Conservation (phyloP, 73 alveolate genomes). For the Blepharisma stoltei region DNA sequence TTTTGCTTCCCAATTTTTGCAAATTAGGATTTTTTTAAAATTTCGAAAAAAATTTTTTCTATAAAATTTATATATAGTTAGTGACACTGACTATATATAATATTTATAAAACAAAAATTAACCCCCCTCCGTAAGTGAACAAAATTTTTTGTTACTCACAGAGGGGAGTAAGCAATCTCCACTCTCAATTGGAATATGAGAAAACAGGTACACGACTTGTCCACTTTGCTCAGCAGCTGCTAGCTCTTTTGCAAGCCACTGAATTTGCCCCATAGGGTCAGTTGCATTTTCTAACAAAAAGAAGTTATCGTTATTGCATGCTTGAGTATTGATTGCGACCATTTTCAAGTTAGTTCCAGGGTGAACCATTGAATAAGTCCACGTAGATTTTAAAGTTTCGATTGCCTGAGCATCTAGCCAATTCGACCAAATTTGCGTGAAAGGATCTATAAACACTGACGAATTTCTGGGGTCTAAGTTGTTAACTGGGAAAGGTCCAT, state of each 20-base stretch:
- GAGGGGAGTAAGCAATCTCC: slow-evolving; percentile 58
- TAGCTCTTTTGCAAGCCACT: slow-evolving; percentile 69
- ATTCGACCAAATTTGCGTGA: not conserved
- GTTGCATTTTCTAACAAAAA: slow-evolving; percentile 66
- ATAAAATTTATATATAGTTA: too few relatives aligned
- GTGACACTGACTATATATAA: too few relatives aligned
- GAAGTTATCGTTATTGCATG: slow-evolving; percentile 69
- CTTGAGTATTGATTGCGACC: slow-evolving; percentile 64
- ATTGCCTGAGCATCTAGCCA: slow-evolving; percentile 32
- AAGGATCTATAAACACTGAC: not conserved
- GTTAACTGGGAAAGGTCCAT: slow-evolving; percentile 67
- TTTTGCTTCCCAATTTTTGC: too few relatives aligned
- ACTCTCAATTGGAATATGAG: slow-evolving; percentile 72
- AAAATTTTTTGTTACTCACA: too few relatives aligned
- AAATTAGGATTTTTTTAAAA: too few relatives aligned
- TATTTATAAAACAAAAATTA: too few relatives aligned
- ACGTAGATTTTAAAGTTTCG: slow-evolving; percentile 49
- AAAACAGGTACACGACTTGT: slow-evolving; percentile 68
- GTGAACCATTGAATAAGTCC: slow-evolving; percentile 43
- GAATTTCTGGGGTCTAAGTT: slow-evolving; percentile 42
- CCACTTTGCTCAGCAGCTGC: slow-evolving; percentile 68
- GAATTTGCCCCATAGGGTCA: slow-evolving; percentile 60
- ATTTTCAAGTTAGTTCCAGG: slow-evolving; percentile 65
- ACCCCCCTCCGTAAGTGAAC: too few relatives aligned
- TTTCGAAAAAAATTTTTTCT: too few relatives aligned